Base-by-base conservation (phyloP, 208 protist species). In the Crithidia mellificae region DNA sequence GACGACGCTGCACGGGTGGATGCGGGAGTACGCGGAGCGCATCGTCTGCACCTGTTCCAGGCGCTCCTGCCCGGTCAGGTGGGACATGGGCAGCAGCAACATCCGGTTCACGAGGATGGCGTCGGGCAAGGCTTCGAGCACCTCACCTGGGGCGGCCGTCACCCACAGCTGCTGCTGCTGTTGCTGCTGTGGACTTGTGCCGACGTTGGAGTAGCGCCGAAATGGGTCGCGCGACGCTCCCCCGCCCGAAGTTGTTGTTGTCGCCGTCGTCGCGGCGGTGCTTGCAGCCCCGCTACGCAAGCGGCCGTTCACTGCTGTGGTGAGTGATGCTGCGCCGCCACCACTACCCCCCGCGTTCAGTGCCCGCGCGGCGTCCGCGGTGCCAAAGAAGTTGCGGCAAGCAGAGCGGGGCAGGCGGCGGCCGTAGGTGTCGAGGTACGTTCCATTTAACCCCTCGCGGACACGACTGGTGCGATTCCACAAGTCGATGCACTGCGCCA, bases 1-100 rank as follows among this genome's bases (percentile, higher is more conserved):
- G n/a, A 94, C 43, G 70, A 88, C 69, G 70, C 85, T 83, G 73
- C 81, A 84, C 14, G 88, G 83, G 59, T 86, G 81, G 22, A 84
- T 74, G 20, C 68, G 75, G 22, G 76, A 74, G 76, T 83, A 77
- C 27, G 72, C 54, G 9, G 80, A 85, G 55, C 64, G 53, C 63
- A 78, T 50, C 12, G 44, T 41, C 51, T 77, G 63, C 17, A 19
- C 32, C 32, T 46, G 66, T 17, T 66, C 41, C 39, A 53, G 68
- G n/a, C 44, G 76, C 43, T 63, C 63, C 34, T 55, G 30, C 59
- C 65, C 56, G 5, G 77, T 80, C 27, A 85, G 80, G 11, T 79
- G 59, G 15, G 70, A 68, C 52, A 72, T 50, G 25, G 80, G 74
- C 41, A 85, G 58, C 41, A 58, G 53, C 41, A 85, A 41, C 53